Evolutionary conservation across 306 rosid genomes (phyloP).

Genomic region (Begonia peltatifolia): DNA sequence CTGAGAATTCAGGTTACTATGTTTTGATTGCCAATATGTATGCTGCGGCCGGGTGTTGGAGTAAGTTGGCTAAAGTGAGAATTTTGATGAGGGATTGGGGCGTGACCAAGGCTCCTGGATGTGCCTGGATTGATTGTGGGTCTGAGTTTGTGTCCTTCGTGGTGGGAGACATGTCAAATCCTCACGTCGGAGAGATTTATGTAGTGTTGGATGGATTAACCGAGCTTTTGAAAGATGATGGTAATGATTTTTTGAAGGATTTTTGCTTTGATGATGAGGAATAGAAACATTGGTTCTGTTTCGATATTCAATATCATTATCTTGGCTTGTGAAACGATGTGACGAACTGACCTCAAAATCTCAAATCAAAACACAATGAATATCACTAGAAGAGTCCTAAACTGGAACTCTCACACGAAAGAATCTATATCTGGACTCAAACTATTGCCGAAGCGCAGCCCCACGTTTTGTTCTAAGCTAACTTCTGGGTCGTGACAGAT

Average conservation of each 20-base stretch:
- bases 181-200: constrained; percentile 29
- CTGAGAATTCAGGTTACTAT: constrained; percentile 62
- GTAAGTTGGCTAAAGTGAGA: constrained; percentile 53
- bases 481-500: no score
- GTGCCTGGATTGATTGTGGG: constrained; percentile 66
- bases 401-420: no score
- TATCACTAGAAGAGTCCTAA: no score
- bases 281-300: neutral
- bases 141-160: constrained; percentile 38
- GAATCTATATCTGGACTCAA: no score
- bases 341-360: no score
- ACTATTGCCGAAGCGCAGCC: no score
- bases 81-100: constrained; percentile 69
- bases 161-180: constrained; percentile 56
- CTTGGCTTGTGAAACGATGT: no score
- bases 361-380: no score
- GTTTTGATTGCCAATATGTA: constrained; percentile 85
- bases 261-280: constrained; percentile 12
- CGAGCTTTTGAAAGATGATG: constrained; percentile 48
- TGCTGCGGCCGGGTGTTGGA: constrained; percentile 78
- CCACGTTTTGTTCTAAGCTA: no score
- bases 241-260: constrained; percentile 18
- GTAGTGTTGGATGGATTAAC: constrained; percentile 48
- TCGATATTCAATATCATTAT: neutral
- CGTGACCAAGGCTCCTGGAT: constrained; percentile 66